phyloP scores from a whole-genome alignment of 202 grass and related monocot species.

The Carex arenaria region DNA sequence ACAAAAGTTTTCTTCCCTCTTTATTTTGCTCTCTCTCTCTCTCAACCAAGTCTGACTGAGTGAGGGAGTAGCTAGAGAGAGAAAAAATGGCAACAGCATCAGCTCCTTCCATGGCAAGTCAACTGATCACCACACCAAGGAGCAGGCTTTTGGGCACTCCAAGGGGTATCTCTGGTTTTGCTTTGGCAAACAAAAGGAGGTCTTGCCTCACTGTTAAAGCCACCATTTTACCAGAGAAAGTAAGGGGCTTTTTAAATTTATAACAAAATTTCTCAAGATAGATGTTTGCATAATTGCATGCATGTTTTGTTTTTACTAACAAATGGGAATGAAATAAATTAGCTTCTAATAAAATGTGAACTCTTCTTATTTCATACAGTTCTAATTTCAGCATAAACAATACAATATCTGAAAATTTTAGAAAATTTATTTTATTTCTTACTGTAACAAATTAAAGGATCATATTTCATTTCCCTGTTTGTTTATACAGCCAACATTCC shows the following conservation, averaged over 20 bases:
- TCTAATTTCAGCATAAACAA: neutral
- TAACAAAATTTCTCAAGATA: neutral
- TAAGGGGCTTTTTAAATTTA: neutral
- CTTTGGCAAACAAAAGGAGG: constrained; percentile 37
- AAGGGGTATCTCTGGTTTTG: constrained; percentile 46
- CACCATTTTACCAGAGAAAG: constrained; percentile 65
- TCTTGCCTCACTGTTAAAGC: constrained; percentile 70
- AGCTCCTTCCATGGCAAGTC: constrained; percentile 77
- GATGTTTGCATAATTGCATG: neutral
- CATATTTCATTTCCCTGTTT: neutral
- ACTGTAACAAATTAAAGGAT: neutral
- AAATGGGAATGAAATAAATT: neutral
- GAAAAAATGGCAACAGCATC: constrained; percentile 62
- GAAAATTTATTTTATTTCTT: neutral
- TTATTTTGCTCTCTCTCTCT: neutral
- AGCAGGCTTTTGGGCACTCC: constrained; percentile 28
- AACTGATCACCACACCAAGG: constrained; percentile 45
- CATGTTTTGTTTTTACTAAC: neutral
- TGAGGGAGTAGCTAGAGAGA: constrained; percentile 10
- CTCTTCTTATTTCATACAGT: neutral
- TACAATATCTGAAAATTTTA: neutral
- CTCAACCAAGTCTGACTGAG: constrained; percentile 13
- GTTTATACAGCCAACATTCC: constrained; percentile 53
- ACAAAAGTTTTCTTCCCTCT: neutral
- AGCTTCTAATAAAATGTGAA: neutral